Evolutionary conservation across 2,329 filamentous ascomycete species (phyloP).

Genomic region (Paracoccidioides lutzii): DNA sequence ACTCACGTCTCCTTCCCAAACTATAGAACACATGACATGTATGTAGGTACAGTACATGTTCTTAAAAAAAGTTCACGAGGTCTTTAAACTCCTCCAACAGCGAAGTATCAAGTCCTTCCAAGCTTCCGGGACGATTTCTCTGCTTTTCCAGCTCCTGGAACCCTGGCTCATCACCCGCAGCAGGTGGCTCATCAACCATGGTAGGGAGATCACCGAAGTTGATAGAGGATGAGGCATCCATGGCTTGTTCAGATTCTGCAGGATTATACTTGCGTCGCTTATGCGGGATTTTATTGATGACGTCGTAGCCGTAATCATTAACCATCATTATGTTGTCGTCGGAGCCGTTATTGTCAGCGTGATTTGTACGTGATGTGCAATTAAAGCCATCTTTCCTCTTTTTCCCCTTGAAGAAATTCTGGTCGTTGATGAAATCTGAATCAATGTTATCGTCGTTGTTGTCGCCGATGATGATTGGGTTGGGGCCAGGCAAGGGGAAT

Average conservation of each 20-base stretch:
- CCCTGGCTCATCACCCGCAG: not conserved
- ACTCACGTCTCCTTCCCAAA: not conserved
- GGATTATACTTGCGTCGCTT: not conserved
- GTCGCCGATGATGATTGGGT: not conserved
- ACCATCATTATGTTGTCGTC: not conserved
- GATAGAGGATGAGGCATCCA: not conserved
- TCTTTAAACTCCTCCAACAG: conserved; percentile 30
- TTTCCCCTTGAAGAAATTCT: not conserved
- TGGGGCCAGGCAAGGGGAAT: not conserved
- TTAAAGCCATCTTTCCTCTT: not conserved
- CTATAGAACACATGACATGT: no score
- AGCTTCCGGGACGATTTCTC: conserved; percentile 7
- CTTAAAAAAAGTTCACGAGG: conserved; percentile 28
- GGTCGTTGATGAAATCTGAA: not conserved
- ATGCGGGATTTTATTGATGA: not conserved
- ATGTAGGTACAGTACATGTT: no score
- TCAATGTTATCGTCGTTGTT: not conserved
- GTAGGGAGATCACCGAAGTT: not conserved
- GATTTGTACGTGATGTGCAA: not conserved
- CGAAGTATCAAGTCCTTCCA: conserved; percentile 27
- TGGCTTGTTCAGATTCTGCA: not conserved
- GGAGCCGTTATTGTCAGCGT: not conserved
- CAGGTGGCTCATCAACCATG: not conserved
- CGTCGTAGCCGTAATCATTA: not conserved
- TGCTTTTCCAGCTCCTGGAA: not conserved